These are phyloP conservation scores for Glycine tomentella DNA, from an alignment of 306 rosid species.

Conservation along the genomic window DNA sequence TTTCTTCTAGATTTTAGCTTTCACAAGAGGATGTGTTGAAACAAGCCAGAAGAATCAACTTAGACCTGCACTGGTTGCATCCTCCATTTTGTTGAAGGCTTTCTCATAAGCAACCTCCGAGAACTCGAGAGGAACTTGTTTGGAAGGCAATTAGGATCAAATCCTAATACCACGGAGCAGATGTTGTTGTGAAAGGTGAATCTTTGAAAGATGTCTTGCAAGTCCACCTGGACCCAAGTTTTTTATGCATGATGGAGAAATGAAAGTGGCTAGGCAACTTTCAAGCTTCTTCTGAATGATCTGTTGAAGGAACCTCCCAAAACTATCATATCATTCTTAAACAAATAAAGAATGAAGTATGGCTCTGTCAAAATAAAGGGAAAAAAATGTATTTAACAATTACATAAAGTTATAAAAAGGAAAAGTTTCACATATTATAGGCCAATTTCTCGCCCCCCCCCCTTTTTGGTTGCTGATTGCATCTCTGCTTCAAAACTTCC, in stretches of 20 bases:
- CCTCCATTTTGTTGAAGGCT: constrained; percentile 39
- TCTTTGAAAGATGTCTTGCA: constrained; percentile 42
- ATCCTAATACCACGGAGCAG: constrained; percentile 26
- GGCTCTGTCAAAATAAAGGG: neutral
- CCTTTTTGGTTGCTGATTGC: too few species aligned
- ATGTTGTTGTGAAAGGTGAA: constrained; percentile 33
- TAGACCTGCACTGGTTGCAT: constrained; percentile 21
- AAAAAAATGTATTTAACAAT: too few species aligned
- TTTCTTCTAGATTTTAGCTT: constrained; percentile 22
- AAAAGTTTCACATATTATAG: too few species aligned
- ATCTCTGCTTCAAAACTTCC: too few species aligned
- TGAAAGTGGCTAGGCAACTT: constrained; percentile 36
- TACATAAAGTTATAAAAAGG: too few species aligned
- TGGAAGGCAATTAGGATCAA: constrained; percentile 48
- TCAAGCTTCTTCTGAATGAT: constrained; percentile 41
- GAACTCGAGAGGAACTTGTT: neutral
- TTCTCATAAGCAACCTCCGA: constrained; percentile 29
- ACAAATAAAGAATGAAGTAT: neutral
- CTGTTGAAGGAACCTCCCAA: neutral
- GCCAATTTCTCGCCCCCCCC: too few species aligned
- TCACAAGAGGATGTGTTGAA: constrained; percentile 16
- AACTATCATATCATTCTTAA: neutral
- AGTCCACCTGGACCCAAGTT: constrained; percentile 26
- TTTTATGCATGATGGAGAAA: constrained; percentile 38
- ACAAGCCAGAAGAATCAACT: constrained; percentile 32